phyloP scores from a whole-genome alignment of 116 monocot genomes.

The Posidonia oceanica region DNA sequence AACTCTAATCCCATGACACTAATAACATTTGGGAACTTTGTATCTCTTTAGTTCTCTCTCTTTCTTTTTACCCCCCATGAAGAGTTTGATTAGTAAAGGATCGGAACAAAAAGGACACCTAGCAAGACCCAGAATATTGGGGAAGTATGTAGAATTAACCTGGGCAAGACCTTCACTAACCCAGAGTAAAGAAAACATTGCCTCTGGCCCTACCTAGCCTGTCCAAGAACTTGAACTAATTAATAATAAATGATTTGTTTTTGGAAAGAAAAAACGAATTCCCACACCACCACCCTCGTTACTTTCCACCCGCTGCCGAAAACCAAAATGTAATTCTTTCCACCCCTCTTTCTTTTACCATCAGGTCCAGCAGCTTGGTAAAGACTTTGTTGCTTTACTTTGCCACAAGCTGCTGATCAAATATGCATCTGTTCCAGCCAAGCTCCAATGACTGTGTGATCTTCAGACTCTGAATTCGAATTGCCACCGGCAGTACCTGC shows the following conservation, averaged over 20 bases:
- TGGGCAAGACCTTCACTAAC: background rate
- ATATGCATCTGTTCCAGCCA: conserved; percentile 88
- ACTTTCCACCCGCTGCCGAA: background rate
- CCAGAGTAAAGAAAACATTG: background rate
- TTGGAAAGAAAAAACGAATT: conserved; percentile 10
- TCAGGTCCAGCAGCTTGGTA: background rate
- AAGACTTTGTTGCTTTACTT: conserved; percentile 1
- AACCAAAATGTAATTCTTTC: conserved; percentile 5
- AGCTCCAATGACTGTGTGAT: conserved; percentile 41
- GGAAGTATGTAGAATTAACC: background rate
- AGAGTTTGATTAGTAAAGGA: background rate
- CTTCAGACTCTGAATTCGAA: conserved; percentile 19
- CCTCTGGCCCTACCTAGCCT: background rate
- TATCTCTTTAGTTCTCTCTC: background rate
- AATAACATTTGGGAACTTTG: background rate
- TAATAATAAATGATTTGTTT: conserved; percentile 4
- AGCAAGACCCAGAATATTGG: background rate
- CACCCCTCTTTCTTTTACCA: conserved; percentile 3
- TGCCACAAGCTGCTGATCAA: conserved; percentile 25
- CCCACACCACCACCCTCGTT: background rate
- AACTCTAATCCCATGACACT: background rate
- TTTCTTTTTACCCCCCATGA: background rate
- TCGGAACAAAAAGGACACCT: background rate
- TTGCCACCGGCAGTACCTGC: background rate
- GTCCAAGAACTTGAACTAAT: background rate